Evolutionary conservation across 2,329 filamentous ascomycete species (phyloP), one percentile per base, ranked within the genome.

Genomic region (Colletotrichum sp.): DNA sequence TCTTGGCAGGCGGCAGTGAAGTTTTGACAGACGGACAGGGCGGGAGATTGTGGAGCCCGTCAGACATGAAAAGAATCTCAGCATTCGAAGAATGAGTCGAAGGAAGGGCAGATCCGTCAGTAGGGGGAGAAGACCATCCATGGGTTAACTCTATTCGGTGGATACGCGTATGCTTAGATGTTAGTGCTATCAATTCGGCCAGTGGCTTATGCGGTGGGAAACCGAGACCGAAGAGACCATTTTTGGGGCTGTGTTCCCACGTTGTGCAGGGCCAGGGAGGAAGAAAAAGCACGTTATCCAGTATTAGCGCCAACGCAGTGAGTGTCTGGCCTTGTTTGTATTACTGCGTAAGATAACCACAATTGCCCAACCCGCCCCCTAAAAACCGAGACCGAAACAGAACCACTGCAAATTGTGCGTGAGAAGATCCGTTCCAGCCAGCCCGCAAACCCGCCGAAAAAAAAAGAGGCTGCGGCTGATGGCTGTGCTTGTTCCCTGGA

Each of bases 191-290:
- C 44, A 52, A 21, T 52, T 13, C 44, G 44, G 44, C 44, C 44
- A 6, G 10, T 32, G 36, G 55, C 55, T 55, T 13, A 30, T 36
- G 39, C 21, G 10, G 57, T 36, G 55, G 65, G 60, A 71, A 75
- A 75, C 72, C 72, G 72, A 75, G 60, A 75, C 72, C 72, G 67
- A 75, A 49, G 60, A 36, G n/a, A 32, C 13, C 28, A 60, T 49
- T 32, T 24, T 36, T 64, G 72, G 34, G 72, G 72, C 60, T 60
- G 67, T 65, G 67, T 52, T 21, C 24, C 68, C 44, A 52, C 44
- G 5, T 13, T 21, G 26, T 32, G 52, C 36, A 18, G 12, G 15
- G 30, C 30, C 36, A 18, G 12, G 15, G 30, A 59, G 57, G 57
- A 69, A 49, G 32, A 13, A 13, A 0, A n/a, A 32, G 59, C 59